Conservation (phyloP, 2,329 filamentous ascomycete genomes). For the Venturia asperata region DNA sequence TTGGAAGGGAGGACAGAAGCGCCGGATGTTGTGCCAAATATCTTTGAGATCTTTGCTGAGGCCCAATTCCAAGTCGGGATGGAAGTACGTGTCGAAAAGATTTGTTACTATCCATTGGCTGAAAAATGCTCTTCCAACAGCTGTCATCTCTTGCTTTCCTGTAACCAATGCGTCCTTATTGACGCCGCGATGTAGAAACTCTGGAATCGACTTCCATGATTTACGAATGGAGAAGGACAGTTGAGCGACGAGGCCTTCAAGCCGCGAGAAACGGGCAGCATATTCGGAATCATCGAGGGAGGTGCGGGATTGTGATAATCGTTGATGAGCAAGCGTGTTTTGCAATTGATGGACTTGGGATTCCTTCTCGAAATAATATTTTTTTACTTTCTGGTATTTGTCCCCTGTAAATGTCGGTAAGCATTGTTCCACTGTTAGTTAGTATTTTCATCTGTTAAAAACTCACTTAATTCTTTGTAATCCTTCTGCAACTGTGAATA, state of each 20-base stretch:
- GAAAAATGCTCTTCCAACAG: conserved; percentile 81
- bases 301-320: conserved; percentile 87
- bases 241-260: conserved; percentile 92
- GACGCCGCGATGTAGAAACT: conserved; percentile 71
- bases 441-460: conserved; percentile 3
- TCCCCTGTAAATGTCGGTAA: conserved; percentile 50
- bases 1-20: conserved; percentile 62
- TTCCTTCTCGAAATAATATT: conserved; percentile 90
- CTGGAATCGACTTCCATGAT: conserved; percentile 76
- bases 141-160: conserved; percentile 97
- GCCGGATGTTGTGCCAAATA: conserved; percentile 66
- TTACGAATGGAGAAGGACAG: conserved; percentile 94
- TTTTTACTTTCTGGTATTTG: conserved; percentile 98
- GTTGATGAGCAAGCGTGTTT: conserved; percentile 94
- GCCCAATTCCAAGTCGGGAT: conserved; percentile 71
- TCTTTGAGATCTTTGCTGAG: conserved; percentile 74
- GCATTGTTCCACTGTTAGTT: not conserved
- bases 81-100: conserved; percentile 86
- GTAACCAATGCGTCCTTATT: conserved; percentile 78
- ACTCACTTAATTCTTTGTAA: conserved; percentile 44
- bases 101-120: conserved; percentile 86
- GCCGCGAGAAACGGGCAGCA: conserved; percentile 73
- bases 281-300: conserved; percentile 96
- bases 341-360: conserved; percentile 88
- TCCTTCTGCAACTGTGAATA: conserved; percentile 41